Percentiles rank a stretch among this genome's conserved stretches.
Conservation (phyloP, 495 filamentous ascomycete genomes). For the Xeromyces bisporus region DNA sequence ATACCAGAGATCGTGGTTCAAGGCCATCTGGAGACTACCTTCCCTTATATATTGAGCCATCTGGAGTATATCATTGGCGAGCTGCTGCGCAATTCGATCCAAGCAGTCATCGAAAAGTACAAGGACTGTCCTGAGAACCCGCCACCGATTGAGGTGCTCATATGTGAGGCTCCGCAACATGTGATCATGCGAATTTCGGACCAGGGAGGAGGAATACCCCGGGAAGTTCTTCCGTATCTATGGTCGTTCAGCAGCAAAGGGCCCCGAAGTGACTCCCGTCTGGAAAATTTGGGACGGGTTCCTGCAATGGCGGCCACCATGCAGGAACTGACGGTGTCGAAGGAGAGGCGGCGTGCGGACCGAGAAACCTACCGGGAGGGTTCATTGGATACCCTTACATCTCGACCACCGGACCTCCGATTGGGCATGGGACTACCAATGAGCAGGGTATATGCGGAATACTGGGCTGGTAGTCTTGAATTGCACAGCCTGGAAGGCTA, state of each 20-base stretch:
- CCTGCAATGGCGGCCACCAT: constrained; percentile 89
- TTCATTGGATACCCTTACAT: constrained; percentile 62
- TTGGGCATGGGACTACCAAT: constrained; percentile 90
- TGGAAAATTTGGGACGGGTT: constrained; percentile 72
- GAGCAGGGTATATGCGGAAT: constrained; percentile 91
- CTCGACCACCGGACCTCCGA: constrained; percentile 68
- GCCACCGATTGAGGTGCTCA: constrained; percentile 79
- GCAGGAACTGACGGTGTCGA: constrained; percentile 51
- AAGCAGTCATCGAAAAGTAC: constrained; percentile 68
- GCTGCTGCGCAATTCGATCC: constrained; percentile 84
- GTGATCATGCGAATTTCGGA: constrained; percentile 94
- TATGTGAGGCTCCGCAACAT: constrained; percentile 89
- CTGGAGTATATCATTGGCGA: constrained; percentile 96
- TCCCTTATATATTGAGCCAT: constrained; percentile 92
- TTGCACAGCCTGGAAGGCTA: constrained; percentile 91
- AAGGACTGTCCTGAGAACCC: constrained; percentile 25
- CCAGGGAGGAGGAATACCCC: constrained; percentile 80
- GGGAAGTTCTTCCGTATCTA: constrained; percentile 68
- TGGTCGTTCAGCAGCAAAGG: constrained; percentile 95
- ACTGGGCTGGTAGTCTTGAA: constrained; percentile 91
- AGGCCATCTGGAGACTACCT: constrained; percentile 75
- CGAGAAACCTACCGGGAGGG: constrained; percentile 30
- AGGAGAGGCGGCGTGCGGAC: constrained; percentile 13
- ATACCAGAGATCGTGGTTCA: constrained; percentile 73
- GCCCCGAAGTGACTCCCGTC: constrained; percentile 48